These are phyloP conservation scores for Talaromyces sp. DNA, from an alignment of 2,329 filamentous ascomycete genomes.

Conservation along the genomic window DNA sequence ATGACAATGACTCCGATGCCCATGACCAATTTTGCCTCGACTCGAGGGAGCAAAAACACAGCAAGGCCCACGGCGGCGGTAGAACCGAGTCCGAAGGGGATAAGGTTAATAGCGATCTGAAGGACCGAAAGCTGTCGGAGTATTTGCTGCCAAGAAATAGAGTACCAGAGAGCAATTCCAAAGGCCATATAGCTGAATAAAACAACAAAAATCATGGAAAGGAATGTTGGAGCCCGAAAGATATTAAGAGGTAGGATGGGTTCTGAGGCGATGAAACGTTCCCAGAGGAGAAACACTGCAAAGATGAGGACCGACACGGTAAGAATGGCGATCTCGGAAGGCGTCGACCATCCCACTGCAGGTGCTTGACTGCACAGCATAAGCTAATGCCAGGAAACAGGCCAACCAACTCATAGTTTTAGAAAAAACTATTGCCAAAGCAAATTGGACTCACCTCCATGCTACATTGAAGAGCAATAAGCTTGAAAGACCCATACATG, in stretches of 20 bases:
- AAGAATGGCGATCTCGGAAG: conserved; percentile 39
- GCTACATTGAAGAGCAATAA: conserved; percentile 48
- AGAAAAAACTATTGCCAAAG: not conserved
- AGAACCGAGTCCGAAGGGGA: conserved; percentile 39
- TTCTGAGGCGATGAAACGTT: conserved; percentile 31
- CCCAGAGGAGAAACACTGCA: conserved; percentile 34
- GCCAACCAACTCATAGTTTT: not conserved
- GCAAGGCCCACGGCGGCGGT: conserved; percentile 33
- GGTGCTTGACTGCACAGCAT: conserved; percentile 35
- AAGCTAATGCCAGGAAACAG: not conserved
- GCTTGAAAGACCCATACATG: conserved; percentile 32
- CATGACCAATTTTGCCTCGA: conserved; percentile 46
- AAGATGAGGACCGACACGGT: conserved; percentile 33
- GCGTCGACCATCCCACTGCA: conserved; percentile 39
- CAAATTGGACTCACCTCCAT: conserved; percentile 42
- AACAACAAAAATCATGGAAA: conserved; percentile 38
- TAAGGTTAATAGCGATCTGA: conserved; percentile 33
- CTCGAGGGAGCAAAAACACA: conserved; percentile 43
- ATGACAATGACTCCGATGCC: conserved; percentile 36
- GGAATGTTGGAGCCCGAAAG: conserved; percentile 42
- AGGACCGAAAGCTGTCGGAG: conserved; percentile 40
- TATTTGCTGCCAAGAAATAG: conserved; percentile 40
- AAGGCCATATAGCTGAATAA: conserved; percentile 45
- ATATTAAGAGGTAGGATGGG: conserved; percentile 46
- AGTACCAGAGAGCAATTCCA: conserved; percentile 47